Base-by-base conservation (phyloP, 768 basidiomycete genomes). In the Serpula lacrymans region DNA sequence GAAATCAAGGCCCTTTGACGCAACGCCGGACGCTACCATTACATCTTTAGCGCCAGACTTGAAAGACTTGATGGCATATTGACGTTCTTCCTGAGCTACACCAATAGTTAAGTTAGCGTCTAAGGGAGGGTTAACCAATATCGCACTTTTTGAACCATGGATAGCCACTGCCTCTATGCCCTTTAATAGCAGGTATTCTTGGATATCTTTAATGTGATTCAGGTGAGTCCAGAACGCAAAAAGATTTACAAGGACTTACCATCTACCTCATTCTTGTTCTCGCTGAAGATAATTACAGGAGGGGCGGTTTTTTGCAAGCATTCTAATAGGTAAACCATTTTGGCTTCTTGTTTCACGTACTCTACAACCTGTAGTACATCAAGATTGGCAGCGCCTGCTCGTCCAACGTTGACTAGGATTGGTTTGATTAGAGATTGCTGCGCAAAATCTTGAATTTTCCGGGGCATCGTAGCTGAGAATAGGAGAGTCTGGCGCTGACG, bases 251-350 rank as follows among this genome's bases (percentile, higher is more conserved):
- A 43, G 27, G 20, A 46, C 77, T 53, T 49, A 93, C 93, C 94
- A 57, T 99, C 96, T n/a, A 99, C 96, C 60, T 99, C 96, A 58
- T 99, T 98, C 74, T 99, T 99, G 69, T 95, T 98, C 59, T 99
- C 96, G 49, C 88, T 92, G 62, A 99, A 99, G 42, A 98, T 78
- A 63, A 98, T 96, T 35, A 95, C 93, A 2, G 96, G 96, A 6
- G 96, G 96, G 1, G 96, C 85, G 0, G 96, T 99, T 69, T 98
- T 99, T 60, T 98, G 96, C 46, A 99, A 64, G 60, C 94, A 97
- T 63, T 99, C 96, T 34, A 99, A 71, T 12, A 98, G 75, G 62
- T 98, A 99, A 1, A 99, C 94, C 96, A 98, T 98, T 66, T 99
- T 99, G 0, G 96, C 96, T 65, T 98, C 96, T 59, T 96, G 93